A percentile compares a stretch with the other conserved stretches of the same genome.
These are phyloP conservation scores for Penicillium malachiteum DNA, from an alignment of 495 filamentous ascomycete species.

Conservation along the genomic window DNA sequence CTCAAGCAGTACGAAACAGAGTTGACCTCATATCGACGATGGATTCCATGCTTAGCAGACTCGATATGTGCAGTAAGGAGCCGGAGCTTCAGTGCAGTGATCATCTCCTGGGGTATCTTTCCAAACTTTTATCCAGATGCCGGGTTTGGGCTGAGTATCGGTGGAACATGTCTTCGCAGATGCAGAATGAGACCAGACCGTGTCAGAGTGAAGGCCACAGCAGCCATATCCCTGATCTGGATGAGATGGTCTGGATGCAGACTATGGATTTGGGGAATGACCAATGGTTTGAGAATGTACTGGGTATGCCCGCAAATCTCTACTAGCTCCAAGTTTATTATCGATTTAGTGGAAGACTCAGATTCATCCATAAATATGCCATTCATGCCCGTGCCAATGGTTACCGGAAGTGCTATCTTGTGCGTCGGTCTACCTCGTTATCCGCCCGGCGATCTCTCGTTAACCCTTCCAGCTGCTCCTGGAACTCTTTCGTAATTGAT, in stretches of 20 bases:
- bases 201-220: conserved; percentile 4
- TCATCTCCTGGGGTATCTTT: conserved; percentile 26
- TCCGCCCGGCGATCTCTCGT: too few relatives aligned
- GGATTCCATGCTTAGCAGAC: conserved; percentile 26
- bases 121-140: conserved; percentile 19
- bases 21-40: conserved; percentile 30
- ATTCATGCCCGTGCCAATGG: too few relatives aligned
- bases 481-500: too few relatives aligned
- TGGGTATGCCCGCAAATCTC: neutral
- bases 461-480: too few relatives aligned
- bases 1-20: conserved; percentile 31
- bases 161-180: neutral
- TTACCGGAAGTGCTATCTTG: too few relatives aligned
- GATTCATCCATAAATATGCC: too few relatives aligned
- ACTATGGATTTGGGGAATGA: conserved; percentile 33
- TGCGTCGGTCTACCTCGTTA: too few relatives aligned
- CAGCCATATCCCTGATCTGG: conserved; percentile 20
- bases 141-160: neutral
- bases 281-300: conserved; percentile 3
- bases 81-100: conserved; percentile 25
- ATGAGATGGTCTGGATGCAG: conserved; percentile 31
- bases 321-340: too few relatives aligned
- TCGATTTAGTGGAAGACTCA: too few relatives aligned
- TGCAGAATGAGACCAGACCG: neutral
- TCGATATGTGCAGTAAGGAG: conserved; percentile 26